A percentile compares a stretch with the other conserved stretches of the same genome.
phyloP scores from a whole-genome alignment of 441 rosid genomes.

The Daphne laureola region DNA sequence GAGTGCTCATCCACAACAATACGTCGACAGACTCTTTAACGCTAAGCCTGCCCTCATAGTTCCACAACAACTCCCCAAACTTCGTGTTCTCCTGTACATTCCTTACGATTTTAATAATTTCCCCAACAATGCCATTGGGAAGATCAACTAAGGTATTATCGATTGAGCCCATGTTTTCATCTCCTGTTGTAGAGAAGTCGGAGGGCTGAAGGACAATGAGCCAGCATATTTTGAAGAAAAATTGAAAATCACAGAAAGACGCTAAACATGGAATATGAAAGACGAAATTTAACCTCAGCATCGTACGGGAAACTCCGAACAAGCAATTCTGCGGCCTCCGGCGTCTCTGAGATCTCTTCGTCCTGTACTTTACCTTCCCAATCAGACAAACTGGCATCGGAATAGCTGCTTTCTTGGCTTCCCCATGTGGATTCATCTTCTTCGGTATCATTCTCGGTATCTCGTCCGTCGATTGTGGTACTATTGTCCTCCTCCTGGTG shows the following conservation, averaged over 20 bases:
- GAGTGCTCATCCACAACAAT: conserved; percentile 47
- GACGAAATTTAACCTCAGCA: conserved; percentile 23
- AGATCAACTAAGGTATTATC: conserved; percentile 9
- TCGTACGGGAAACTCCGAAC: conserved; percentile 78
- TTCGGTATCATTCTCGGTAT: conserved; percentile 11
- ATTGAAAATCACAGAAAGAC: too few species aligned
- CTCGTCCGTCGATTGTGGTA: conserved; percentile 34
- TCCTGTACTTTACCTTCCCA: conserved; percentile 30
- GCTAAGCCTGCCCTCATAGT: conserved; percentile 32
- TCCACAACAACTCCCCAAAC: conserved; percentile 52
- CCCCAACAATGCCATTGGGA: conserved; percentile 25
- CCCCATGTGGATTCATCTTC: conserved; percentile 26
- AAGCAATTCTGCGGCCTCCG: conserved; percentile 78
- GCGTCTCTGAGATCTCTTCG: conserved; percentile 34
- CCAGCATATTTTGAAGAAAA: too few species aligned
- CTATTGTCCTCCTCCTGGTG: conserved; percentile 23
- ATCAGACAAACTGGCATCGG: conserved; percentile 28
- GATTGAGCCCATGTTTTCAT: conserved; percentile 19
- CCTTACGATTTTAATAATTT: conserved; percentile 46
- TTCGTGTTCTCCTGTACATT: conserved; percentile 44
- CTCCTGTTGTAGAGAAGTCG: conserved; percentile 9
- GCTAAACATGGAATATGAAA: too few species aligned
- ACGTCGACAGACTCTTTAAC: conserved; percentile 45
- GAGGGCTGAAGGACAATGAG: conserved; percentile 16
- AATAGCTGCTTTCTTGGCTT: conserved; percentile 23